A percentile compares a stretch with the other conserved stretches of the same genome.
These are phyloP conservation scores for Tetradesmus obliquus DNA, from an alignment of 139 green algal genomes.

Conservation along the genomic window DNA sequence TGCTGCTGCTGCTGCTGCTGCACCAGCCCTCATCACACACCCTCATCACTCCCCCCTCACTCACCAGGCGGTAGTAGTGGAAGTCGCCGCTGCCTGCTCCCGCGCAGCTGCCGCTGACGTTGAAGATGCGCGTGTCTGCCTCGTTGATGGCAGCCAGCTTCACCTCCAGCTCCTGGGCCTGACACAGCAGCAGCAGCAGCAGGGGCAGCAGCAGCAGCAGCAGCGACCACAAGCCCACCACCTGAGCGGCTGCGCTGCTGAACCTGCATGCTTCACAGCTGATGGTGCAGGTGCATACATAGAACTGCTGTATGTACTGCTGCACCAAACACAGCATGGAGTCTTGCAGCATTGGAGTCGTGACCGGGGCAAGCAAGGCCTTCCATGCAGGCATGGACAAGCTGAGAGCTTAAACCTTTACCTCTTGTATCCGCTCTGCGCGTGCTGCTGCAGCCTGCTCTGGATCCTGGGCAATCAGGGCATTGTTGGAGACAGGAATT, in stretches of 20 bases:
- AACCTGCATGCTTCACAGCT: neutral
- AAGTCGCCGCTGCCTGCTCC: constrained; percentile 92
- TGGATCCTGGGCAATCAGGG: constrained; percentile 30
- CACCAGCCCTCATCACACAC: neutral
- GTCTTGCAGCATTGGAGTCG: neutral
- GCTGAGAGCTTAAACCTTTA: neutral
- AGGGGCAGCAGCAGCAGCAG: neutral
- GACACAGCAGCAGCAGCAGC: constrained; percentile 3
- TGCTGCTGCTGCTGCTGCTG: neutral
- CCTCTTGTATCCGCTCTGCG: constrained; percentile 53
- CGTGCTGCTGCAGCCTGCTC: constrained; percentile 36
- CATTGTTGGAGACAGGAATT: neutral
- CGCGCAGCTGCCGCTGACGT: constrained; percentile 83
- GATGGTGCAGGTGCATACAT: neutral
- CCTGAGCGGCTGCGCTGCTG: neutral
- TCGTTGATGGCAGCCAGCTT: constrained; percentile 91
- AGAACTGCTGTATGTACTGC: no score
- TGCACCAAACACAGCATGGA: no score
- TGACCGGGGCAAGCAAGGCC: neutral
- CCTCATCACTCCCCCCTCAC: neutral
- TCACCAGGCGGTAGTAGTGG: constrained; percentile 82
- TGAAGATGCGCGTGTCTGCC: constrained; percentile 78
- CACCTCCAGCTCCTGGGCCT: constrained; percentile 86
- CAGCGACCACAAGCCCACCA: neutral
- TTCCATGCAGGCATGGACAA: neutral